These are phyloP conservation scores for Priceomyces fermenticarens DNA, from an alignment of 805 yeast genomes.

Conservation along the genomic window DNA sequence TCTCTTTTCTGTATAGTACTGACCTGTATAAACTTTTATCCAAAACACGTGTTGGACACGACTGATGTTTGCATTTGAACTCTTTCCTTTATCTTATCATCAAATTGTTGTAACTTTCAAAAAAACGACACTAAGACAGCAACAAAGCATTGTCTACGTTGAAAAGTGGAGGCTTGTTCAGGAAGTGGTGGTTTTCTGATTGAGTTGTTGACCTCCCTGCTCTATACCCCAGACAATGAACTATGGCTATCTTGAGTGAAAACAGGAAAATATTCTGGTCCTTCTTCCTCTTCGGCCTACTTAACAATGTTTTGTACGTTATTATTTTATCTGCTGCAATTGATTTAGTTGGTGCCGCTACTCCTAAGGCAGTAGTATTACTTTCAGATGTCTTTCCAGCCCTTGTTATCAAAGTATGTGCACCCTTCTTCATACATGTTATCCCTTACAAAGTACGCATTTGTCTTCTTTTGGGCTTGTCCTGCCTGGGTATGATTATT, in stretches of 20 bases:
- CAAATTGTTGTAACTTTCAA: too few relatives aligned
- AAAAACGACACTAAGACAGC: too few relatives aligned
- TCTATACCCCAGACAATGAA: neutral
- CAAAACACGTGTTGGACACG: too few relatives aligned
- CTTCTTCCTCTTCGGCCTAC: constrained; percentile 81
- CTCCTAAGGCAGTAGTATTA: constrained; percentile 83
- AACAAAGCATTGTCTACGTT: too few relatives aligned
- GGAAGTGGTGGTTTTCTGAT: too few relatives aligned
- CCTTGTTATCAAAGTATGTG: constrained; percentile 60
- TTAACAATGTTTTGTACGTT: constrained; percentile 87
- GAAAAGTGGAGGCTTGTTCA: neutral
- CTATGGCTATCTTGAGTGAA: constrained; percentile 5
- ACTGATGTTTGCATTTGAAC: too few relatives aligned
- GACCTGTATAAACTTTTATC: too few relatives aligned
- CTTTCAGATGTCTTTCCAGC: constrained; percentile 88
- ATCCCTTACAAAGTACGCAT: constrained; percentile 61
- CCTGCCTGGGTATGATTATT: constrained; percentile 71
- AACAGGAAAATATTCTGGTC: constrained; percentile 36
- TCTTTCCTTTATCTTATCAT: too few relatives aligned
- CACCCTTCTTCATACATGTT: constrained; percentile 76
- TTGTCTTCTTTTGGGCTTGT: constrained; percentile 50
- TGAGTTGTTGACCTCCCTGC: neutral
- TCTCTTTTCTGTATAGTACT: too few relatives aligned
- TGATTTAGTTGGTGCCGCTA: constrained; percentile 78
- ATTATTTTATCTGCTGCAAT: constrained; percentile 90